Evolutionary conservation across 257 asterid genomes (phyloP).

Genomic region (Anisodus acutangulus): DNA sequence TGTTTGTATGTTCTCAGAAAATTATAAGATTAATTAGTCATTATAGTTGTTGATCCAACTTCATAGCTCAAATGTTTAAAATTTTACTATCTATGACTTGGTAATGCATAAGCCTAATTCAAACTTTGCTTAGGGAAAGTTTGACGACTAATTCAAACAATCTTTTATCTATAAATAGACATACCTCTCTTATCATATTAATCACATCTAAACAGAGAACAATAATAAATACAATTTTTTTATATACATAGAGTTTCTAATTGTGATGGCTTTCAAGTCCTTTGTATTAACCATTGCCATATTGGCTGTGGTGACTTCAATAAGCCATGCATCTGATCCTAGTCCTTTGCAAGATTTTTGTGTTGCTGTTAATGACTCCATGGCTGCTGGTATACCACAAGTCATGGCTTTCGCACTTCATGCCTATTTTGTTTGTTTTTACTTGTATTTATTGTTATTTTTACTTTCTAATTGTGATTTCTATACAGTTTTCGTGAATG

Average conservation of each 20-base stretch:
- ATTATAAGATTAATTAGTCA: not conserved
- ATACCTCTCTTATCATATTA: not conserved
- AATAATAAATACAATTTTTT: not conserved
- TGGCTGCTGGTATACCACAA: not conserved
- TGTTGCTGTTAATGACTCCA: constrained; percentile 6
- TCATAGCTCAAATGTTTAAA: not conserved
- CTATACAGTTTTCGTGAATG: not conserved
- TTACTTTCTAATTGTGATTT: not conserved
- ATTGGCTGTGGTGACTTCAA: not conserved
- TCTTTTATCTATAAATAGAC: not conserved
- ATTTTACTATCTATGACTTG: not conserved
- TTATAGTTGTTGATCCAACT: constrained; percentile 2
- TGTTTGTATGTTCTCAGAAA: not conserved
- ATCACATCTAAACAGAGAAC: not conserved
- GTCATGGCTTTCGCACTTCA: not conserved
- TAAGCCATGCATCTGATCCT: constrained; percentile 2
- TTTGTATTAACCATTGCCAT: not conserved
- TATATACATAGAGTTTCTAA: not conserved
- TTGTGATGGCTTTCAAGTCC: not conserved
- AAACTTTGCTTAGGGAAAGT: not conserved
- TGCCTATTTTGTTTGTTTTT: not conserved
- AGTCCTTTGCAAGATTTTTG: constrained; percentile 17
- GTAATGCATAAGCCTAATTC: not conserved
- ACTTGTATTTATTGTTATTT: not conserved
- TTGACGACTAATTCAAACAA: not conserved